Evolutionary conservation across 2,329 filamentous ascomycete species (phyloP).

Genomic region (Nemania diffusa): DNA sequence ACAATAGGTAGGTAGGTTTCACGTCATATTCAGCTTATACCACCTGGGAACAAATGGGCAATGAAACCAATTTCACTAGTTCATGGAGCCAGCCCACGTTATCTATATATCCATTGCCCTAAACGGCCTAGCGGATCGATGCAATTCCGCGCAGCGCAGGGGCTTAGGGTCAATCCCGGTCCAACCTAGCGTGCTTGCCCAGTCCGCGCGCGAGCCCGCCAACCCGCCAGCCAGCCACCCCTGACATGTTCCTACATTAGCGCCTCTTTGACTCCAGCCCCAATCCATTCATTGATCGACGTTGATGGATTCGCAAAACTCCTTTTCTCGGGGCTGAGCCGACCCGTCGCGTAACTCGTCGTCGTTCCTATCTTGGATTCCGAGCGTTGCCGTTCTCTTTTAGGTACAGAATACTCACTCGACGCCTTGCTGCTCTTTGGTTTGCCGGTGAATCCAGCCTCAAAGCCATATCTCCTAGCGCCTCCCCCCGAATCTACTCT

Average conservation of each 20-base stretch:
- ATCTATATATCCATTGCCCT: conserved; percentile 4
- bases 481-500: conserved; percentile 2
- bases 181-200: conserved; percentile 24
- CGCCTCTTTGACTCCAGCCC: conserved; percentile 5
- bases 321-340: conserved; percentile 35
- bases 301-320: conserved; percentile 35
- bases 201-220: conserved; percentile 17
- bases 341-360: conserved; percentile 24
- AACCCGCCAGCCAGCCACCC: conserved; percentile 20
- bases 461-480: conserved; percentile 4
- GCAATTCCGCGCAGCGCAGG: conserved; percentile 12
- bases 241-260: conserved; percentile 32
- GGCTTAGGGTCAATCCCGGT: conserved; percentile 15
- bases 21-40: not conserved
- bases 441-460: conserved; percentile 6
- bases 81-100: conserved; percentile 16
- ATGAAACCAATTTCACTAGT: conserved; percentile 1
- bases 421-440: not conserved
- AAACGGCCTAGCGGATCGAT: conserved; percentile 12
- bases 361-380: conserved; percentile 25
- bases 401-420: not conserved
- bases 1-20: too few species aligned
- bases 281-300: conserved; percentile 9
- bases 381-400: conserved; percentile 8
- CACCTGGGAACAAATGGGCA: not conserved